Conservation (phyloP, 192 early-diverging fungal species). For the Nowakowskiella sp. region DNA sequence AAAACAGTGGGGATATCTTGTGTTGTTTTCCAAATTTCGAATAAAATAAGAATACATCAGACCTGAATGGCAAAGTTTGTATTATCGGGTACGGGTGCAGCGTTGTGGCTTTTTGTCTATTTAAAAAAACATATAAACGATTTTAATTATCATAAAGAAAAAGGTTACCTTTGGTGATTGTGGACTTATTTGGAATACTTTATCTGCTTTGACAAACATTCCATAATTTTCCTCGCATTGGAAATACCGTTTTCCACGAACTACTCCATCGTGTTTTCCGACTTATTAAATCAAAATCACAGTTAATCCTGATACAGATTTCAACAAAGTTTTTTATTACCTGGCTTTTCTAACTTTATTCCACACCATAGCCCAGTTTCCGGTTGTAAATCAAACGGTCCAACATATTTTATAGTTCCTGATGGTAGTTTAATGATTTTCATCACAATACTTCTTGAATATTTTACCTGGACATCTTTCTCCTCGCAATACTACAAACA, state of each 20-base stretch:
- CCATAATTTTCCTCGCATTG: slow-evolving; percentile 31
- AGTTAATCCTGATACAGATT: not conserved
- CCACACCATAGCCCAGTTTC: slow-evolving; percentile 38
- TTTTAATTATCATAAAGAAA: too few species aligned
- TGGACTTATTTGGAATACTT: slow-evolving; percentile 25
- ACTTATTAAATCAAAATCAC: slow-evolving; percentile 8
- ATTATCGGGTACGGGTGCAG: too few species aligned
- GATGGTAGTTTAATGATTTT: not conserved
- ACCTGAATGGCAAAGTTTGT: too few species aligned
- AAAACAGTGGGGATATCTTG: too few species aligned
- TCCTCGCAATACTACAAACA: slow-evolving; percentile 22
- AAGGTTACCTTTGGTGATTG: too few species aligned
- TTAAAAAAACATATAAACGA: too few species aligned
- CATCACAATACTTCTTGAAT: not conserved
- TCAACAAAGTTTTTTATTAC: slow-evolving; percentile 12
- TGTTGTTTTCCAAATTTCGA: too few species aligned
- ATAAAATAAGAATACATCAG: too few species aligned
- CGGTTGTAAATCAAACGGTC: slow-evolving; percentile 29
- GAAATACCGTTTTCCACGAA: slow-evolving; percentile 34
- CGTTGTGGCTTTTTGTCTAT: too few species aligned
- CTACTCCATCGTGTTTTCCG: slow-evolving; percentile 42
- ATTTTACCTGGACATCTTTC: slow-evolving; percentile 19
- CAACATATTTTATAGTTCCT: slow-evolving; percentile 35
- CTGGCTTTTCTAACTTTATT: slow-evolving; percentile 26
- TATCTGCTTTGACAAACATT: slow-evolving; percentile 34